Evolutionary conservation across 345 rosid species (phyloP).

Genomic region (Eutrema heterophyllum): DNA sequence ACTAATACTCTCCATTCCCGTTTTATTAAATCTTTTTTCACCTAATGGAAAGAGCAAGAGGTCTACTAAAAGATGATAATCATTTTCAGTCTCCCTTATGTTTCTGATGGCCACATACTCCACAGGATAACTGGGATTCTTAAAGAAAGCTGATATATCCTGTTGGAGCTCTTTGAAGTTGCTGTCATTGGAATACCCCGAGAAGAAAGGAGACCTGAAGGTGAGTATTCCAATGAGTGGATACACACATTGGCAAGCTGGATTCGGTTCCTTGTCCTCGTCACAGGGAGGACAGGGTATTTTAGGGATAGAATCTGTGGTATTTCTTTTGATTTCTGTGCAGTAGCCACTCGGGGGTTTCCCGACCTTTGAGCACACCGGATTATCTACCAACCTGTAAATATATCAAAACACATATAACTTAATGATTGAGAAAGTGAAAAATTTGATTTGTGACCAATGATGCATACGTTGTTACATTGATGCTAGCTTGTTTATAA

Average conservation of each 20-base stretch:
- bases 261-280: constrained; percentile 40
- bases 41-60: constrained; percentile 51
- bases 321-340: not conserved
- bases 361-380: constrained; percentile 44
- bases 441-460: not conserved
- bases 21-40: constrained; percentile 40
- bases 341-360: constrained; percentile 33
- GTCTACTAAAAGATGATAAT: constrained; percentile 38
- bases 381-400: constrained; percentile 63
- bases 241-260: constrained; percentile 52
- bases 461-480: constrained; percentile 47
- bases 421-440: not conserved
- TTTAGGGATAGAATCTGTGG: constrained; percentile 23
- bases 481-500: constrained; percentile 3
- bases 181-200: constrained; percentile 37
- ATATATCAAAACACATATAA: not conserved
- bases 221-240: constrained; percentile 55
- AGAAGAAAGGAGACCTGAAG: constrained; percentile 65
- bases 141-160: constrained; percentile 22
- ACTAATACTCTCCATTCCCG: constrained; percentile 34
- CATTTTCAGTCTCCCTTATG: constrained; percentile 41
- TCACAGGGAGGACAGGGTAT: constrained; percentile 37
- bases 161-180: constrained; percentile 34
- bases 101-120: constrained; percentile 52
- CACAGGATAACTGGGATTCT: constrained; percentile 43